Percentiles rank a stretch among this genome's conserved stretches.
phyloP scores from a whole-genome alignment of 495 filamentous ascomycete species.

The Tuber indicum region DNA sequence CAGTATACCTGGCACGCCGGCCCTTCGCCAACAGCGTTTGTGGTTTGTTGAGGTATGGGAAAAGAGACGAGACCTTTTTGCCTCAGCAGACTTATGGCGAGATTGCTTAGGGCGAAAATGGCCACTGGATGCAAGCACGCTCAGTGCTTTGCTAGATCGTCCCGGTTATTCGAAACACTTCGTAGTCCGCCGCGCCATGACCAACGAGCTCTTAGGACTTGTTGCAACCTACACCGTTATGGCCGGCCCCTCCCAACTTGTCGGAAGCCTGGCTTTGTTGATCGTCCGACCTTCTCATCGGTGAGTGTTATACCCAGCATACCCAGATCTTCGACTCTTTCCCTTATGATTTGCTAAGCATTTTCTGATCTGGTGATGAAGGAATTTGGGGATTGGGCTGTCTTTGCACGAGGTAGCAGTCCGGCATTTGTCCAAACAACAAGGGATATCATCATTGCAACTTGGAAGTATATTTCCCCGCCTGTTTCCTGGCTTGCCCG shows the following conservation, averaged over 20 bases:
- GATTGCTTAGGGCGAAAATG: conserved; percentile 44
- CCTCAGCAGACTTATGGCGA: conserved; percentile 43
- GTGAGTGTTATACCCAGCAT: conserved; percentile 8
- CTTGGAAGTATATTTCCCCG: conserved; percentile 59
- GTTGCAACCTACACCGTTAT: conserved; percentile 56
- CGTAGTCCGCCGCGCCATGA: conserved; percentile 52
- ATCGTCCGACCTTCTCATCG: conserved; percentile 52
- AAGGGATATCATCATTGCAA: conserved; percentile 53
- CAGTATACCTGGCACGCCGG: conserved; percentile 36
- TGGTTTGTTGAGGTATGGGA: conserved; percentile 45
- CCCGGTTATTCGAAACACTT: conserved; percentile 60
- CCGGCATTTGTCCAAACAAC: conserved; percentile 49
- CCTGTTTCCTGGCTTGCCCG: conserved; percentile 53
- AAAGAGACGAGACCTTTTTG: conserved; percentile 43
- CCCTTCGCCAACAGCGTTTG: conserved; percentile 39
- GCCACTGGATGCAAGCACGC: conserved; percentile 51
- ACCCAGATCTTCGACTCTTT: not conserved
- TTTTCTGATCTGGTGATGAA: conserved; percentile 17
- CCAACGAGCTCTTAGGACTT: conserved; percentile 51
- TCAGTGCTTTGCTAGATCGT: conserved; percentile 52
- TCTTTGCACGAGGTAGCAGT: conserved; percentile 54
- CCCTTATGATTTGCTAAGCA: not conserved
- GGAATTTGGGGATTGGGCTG: conserved; percentile 51
- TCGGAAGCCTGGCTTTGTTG: conserved; percentile 56
- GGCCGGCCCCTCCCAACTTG: conserved; percentile 51